phyloP scores from a whole-genome alignment of 768 basidiomycete genomes.

The Ramaria sp. region DNA sequence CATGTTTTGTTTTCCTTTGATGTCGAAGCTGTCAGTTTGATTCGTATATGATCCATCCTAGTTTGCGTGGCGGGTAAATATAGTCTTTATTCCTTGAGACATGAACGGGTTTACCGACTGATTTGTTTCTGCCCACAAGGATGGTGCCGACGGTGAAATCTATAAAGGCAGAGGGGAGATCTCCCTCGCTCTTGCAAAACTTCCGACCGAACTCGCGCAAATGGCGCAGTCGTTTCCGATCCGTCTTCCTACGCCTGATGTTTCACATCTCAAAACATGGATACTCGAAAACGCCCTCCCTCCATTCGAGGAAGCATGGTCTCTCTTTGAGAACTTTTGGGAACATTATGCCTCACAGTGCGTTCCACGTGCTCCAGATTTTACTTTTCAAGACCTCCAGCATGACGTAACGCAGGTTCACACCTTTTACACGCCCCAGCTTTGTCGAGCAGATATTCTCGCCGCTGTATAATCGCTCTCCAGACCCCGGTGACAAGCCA shows the following conservation, averaged over 20 bases:
- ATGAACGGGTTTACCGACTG: too few relatives aligned
- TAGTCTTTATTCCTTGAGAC: too few relatives aligned
- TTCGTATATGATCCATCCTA: too few relatives aligned
- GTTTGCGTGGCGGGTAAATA: too few relatives aligned
- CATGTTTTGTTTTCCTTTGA: too few relatives aligned
- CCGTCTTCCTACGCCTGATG: background rate
- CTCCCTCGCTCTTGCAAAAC: too few relatives aligned
- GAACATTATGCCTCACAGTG: constrained; percentile 9
- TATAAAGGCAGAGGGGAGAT: too few relatives aligned
- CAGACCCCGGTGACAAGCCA: background rate
- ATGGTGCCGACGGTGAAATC: too few relatives aligned
- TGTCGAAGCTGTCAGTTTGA: too few relatives aligned
- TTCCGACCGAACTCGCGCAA: too few relatives aligned
- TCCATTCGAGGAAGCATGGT: constrained; percentile 2
- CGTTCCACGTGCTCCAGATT: background rate
- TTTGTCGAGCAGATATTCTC: constrained; percentile 7
- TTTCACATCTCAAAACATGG: background rate
- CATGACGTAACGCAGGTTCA: background rate
- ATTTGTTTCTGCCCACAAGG: too few relatives aligned
- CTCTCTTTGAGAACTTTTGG: constrained; percentile 4
- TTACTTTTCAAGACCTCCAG: background rate
- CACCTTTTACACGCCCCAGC: constrained; percentile 3
- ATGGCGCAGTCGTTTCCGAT: constrained; percentile 5
- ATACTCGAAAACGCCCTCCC: constrained; percentile 6
- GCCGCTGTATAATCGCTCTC: constrained; percentile 3